Conservation (phyloP, 176 grass and related monocot species). For the Oryza brachyantha region DNA sequence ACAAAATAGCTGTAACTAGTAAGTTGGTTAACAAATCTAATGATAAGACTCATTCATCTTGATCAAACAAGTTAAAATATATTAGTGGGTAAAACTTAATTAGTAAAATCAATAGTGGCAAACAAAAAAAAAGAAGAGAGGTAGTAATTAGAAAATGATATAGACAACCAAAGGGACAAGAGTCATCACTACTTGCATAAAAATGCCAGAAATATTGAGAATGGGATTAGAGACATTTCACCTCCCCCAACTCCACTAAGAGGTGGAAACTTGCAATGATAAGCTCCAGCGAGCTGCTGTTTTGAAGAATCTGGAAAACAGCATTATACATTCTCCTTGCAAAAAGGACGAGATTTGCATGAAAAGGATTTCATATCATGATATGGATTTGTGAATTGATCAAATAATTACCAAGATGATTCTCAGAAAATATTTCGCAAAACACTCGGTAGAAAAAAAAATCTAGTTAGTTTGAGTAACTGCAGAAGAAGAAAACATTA, state of each 20-base stretch:
- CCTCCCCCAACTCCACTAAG: slow-evolving; percentile 73
- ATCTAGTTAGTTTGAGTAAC: neutral
- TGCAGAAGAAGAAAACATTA: neutral
- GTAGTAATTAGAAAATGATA: neutral
- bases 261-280: slow-evolving; percentile 68
- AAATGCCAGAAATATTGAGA: slow-evolving; percentile 8
- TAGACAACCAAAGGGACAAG: slow-evolving; percentile 12
- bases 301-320: slow-evolving; percentile 64
- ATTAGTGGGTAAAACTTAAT: neutral
- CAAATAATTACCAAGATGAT: neutral
- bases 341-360: slow-evolving; percentile 17
- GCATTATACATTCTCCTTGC: slow-evolving; percentile 72
- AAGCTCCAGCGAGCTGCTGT: slow-evolving; percentile 71
- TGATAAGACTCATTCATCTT: neutral
- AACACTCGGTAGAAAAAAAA: slow-evolving; percentile 4
- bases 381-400: neutral
- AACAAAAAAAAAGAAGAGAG: neutral
- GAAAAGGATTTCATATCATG: slow-evolving; percentile 1
- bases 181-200: neutral
- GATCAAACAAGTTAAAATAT: neutral
- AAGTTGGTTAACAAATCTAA: neutral
- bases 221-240: slow-evolving; percentile 21
- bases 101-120: neutral
- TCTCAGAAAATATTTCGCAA: neutral
- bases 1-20: neutral